phyloP scores from a whole-genome alignment of 345 rosid genomes.

The Toxicodendron radicans region DNA sequence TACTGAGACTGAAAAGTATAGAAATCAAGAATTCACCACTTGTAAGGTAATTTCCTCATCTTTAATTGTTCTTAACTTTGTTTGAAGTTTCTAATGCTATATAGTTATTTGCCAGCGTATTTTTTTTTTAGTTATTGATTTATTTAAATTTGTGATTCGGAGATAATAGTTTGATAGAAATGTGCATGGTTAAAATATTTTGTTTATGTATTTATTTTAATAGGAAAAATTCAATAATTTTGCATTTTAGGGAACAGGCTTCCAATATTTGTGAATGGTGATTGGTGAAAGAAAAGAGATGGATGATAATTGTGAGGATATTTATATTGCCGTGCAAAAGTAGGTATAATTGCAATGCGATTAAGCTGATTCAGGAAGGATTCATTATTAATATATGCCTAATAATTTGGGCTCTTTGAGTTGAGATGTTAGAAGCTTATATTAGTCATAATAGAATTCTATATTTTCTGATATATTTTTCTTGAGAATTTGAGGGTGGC shows the following conservation, averaged over 20 bases:
- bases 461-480: not conserved
- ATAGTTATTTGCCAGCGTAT: not conserved
- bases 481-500: not conserved
- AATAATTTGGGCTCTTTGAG: not conserved
- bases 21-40: slow-evolving; percentile 79
- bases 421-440: not conserved
- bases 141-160: not conserved
- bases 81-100: not conserved
- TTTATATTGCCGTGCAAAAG: not conserved
- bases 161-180: not conserved
- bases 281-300: not conserved
- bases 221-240: not conserved
- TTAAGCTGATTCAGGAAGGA: not conserved
- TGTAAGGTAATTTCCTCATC: slow-evolving; percentile 51
- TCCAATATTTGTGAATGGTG: not conserved
- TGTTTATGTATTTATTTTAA: not conserved
- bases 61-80: not conserved
- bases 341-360: not conserved
- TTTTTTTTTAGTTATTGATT: not conserved
- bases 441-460: not conserved
- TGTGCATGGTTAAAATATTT: not conserved
- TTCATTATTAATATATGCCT: not conserved
- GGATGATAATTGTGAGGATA: not conserved
- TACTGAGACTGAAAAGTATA: slow-evolving; percentile 73
- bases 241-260: too few relatives aligned